phyloP scores from a whole-genome alignment of 73 alveolate species.

The Uronychia setigera region DNA sequence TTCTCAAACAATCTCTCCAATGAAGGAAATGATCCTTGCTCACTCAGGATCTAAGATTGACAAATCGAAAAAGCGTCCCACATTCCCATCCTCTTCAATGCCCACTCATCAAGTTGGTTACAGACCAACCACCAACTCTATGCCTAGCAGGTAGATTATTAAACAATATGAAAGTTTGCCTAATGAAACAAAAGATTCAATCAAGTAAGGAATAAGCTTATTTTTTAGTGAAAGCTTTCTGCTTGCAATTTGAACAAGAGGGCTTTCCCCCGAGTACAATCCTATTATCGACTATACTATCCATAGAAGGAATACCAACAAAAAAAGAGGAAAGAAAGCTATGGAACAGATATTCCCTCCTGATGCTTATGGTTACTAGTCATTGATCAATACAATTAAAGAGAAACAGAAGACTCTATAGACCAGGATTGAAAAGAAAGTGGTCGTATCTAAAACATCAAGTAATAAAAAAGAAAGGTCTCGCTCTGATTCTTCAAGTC shows the following conservation, averaged over 20 bases:
- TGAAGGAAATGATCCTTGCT: background rate
- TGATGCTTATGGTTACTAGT: background rate
- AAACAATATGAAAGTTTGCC: constrained; percentile 36
- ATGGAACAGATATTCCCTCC: constrained; percentile 46
- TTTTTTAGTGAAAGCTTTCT: constrained; percentile 2
- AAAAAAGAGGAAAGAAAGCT: constrained; percentile 26
- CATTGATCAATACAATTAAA: background rate
- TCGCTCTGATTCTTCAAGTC: background rate
- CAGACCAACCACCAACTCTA: background rate
- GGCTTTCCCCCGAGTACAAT: constrained; percentile 1
- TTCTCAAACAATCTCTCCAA: constrained; percentile 26
- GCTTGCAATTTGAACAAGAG: background rate
- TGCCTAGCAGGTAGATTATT: constrained; percentile 6
- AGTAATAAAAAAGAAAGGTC: background rate
- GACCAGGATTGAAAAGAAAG: background rate
- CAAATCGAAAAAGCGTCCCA: background rate
- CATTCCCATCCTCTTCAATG: constrained; percentile 24
- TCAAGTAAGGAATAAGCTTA: constrained; percentile 25
- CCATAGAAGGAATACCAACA: constrained; percentile 20
- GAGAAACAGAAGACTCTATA: background rate
- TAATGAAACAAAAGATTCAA: constrained; percentile 25
- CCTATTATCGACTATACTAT: background rate
- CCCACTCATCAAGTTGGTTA: too few species aligned
- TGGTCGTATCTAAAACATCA: background rate
- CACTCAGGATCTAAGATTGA: constrained; percentile 8